Base-by-base conservation (phyloP, 169 alveolate genomes). In the Eimeria necatrix region DNA sequence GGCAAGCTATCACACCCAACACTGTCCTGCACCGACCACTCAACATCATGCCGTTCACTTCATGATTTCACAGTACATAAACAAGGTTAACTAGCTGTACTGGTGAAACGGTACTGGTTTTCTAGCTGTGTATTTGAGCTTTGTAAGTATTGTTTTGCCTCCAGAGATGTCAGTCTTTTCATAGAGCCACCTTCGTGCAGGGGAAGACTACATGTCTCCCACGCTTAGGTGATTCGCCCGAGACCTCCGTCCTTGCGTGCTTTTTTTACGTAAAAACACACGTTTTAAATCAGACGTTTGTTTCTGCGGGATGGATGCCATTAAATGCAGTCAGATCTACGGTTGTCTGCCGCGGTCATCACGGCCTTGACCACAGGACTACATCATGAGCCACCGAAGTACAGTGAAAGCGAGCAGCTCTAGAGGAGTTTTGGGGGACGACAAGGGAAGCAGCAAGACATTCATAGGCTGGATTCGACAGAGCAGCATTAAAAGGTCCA, bases 401-500 rank as follows among this genome's bases (percentile, higher is more conserved):
- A 74, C n/a, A 24, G 59, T 24, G 61, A 18, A 83, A 26, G 91
- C 20, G 14, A 46, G 6, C 6, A 64, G 53, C 26, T 22, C 4
- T 4, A 20, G 26, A 53, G 12, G 51, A 8, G 14, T 56, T 8
- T 52, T 74, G 24, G 91, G 26, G 52, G 76, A 3, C 5, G 91
- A 83, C 9, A 83, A 46, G 59, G 24, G 48, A 24, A 16, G n/a
- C 76, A 83, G 91, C 91, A 83, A 74, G 46, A 14, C 59, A 3
- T 5, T 83, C 7, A 26, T 83, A 74, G 76, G 91, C 10, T 83
- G 91, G 91, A 26, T 83, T 32, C 74, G 91, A 9, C 76, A 53
- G 74, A 83, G 74, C 76, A 83, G 91, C 76, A 14, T 83, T 8
- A 46, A 24, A 32, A 52, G 91, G 76, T 26, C 56, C 41, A 18